Conservation (phyloP, 192 early-diverging fungal species). For the Coemansia sp. region DNA sequence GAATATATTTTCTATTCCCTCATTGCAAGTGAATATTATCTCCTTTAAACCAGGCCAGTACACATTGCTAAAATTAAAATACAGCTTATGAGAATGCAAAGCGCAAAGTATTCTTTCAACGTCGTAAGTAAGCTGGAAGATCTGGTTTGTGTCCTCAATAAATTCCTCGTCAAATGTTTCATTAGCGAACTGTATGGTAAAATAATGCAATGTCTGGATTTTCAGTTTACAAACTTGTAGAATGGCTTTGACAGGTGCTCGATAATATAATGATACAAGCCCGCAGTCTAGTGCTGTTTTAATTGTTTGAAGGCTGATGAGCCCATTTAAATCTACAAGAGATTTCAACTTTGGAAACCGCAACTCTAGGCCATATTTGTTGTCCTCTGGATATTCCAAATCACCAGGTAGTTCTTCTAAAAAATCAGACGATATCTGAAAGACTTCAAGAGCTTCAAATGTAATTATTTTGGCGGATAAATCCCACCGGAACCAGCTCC, state of each 20-base stretch:
- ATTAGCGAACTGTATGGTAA: neutral
- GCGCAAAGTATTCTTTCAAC: neutral
- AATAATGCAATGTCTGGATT: neutral
- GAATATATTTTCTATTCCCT: too few species aligned
- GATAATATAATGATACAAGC: neutral
- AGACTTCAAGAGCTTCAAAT: neutral
- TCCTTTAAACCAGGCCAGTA: too few species aligned
- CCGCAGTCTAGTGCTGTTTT: neutral
- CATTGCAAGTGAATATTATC: too few species aligned
- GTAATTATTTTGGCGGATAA: neutral
- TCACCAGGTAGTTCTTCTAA: neutral
- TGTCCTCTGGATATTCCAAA: neutral
- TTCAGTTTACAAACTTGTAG: neutral
- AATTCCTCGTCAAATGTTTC: neutral
- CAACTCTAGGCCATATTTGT: neutral
- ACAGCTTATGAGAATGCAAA: too few species aligned
- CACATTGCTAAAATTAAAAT: too few species aligned
- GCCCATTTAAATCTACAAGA: neutral
- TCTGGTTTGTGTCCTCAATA: neutral
- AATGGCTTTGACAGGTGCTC: neutral
- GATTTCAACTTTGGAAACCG: neutral
- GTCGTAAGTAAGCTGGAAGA: neutral
- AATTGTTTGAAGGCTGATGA: neutral
- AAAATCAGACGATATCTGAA: neutral
- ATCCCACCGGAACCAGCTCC: slow-evolving; percentile 3